These are phyloP conservation scores for Claviceps africana DNA, from an alignment of 2,329 filamentous ascomycete species.

Conservation along the genomic window DNA sequence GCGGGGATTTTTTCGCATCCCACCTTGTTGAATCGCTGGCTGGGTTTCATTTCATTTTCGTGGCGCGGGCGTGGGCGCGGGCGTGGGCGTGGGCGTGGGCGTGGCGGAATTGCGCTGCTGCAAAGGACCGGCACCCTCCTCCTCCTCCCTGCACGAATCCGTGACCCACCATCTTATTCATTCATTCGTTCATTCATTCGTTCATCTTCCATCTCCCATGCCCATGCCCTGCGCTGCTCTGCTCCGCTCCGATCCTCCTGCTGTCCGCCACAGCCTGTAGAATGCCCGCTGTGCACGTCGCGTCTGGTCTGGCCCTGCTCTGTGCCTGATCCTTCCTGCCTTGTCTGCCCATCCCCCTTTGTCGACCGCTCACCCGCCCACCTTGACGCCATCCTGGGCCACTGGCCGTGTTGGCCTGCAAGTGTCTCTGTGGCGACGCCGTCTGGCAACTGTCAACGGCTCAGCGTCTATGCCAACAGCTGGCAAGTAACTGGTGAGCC, in stretches of 20 bases:
- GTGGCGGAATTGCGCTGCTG: neutral
- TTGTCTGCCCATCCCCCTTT: neutral
- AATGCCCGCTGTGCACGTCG: too few relatives aligned
- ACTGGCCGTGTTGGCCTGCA: neutral
- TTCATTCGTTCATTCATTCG: neutral
- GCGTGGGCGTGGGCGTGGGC: too few relatives aligned
- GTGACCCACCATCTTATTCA: neutral
- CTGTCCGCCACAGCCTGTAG: too few relatives aligned
- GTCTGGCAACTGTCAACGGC: neutral
- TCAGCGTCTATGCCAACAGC: neutral
- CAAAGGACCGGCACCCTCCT: neutral
- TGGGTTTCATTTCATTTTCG: neutral
- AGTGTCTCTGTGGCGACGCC: neutral
- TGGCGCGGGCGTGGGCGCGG: neutral
- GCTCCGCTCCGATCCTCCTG: too few relatives aligned
- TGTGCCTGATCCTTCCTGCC: neutral
- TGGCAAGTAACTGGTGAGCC: neutral
- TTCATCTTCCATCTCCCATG: neutral
- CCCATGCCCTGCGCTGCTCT: too few relatives aligned
- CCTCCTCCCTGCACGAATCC: neutral
- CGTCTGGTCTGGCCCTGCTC: too few relatives aligned
- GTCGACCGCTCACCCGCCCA: neutral
- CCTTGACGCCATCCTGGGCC: neutral
- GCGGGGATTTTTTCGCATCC: neutral
- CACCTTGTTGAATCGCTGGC: neutral